Percentiles rank a stretch among this genome's conserved stretches.
Conservation (phyloP, 1,139 yeast species). For the Candida sp. region DNA sequence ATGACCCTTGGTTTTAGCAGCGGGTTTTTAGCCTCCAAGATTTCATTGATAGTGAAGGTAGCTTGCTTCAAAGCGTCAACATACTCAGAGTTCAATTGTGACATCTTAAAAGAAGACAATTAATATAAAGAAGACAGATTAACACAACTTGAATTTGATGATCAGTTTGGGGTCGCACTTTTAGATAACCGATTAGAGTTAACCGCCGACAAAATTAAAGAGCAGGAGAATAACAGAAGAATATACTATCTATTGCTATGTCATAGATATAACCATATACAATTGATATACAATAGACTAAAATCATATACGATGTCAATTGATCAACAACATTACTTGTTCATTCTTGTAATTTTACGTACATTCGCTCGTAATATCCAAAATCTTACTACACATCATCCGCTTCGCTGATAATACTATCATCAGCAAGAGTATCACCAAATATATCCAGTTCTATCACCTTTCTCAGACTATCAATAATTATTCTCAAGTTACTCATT, state of each 20-base stretch:
- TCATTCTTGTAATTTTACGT: no score
- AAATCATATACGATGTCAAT: no score
- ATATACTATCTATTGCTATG: no score
- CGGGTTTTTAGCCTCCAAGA: slow-evolving; percentile 5
- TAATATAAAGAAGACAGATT: not conserved
- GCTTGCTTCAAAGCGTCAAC: slow-evolving; percentile 9
- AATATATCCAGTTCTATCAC: slow-evolving; percentile 2
- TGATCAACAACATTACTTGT: no score
- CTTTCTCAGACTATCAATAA: slow-evolving; percentile 7
- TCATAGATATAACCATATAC: no score
- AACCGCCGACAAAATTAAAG: no score
- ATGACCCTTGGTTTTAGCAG: slow-evolving; percentile 54
- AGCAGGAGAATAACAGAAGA: no score
- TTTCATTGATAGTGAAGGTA: slow-evolving; percentile 6
- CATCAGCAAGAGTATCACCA: not conserved
- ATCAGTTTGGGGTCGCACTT: not conserved
- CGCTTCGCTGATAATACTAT: no score
- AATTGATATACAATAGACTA: no score
- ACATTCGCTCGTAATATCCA: no score
- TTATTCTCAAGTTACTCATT: slow-evolving; percentile 5
- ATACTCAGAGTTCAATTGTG: slow-evolving; percentile 8
- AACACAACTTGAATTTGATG: not conserved
- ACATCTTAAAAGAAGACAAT: not conserved
- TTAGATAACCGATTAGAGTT: no score
- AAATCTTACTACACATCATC: no score